Evolutionary conservation across 2,329 filamentous ascomycete species (phyloP), one percentile per base, ranked within the genome.

Genomic region (Tolypocladium guangdongense): DNA sequence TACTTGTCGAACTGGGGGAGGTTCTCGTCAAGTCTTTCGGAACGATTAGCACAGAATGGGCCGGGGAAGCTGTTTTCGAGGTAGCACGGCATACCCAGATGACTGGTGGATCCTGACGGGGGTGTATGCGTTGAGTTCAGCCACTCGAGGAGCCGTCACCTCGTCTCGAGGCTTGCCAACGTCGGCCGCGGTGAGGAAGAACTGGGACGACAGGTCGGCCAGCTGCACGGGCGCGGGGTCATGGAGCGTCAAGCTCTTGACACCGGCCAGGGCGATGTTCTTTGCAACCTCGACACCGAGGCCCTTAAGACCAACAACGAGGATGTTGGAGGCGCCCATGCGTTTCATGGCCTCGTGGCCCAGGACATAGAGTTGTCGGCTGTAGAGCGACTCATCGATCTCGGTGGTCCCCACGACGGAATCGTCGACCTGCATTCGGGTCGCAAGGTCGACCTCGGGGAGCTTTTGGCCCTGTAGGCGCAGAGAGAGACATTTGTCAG

Each of bases 241-340:
- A 76, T 90, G 89, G 53, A 99, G 81, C 2, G 92, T 93, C 61
- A 99, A 76, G 66, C 91, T 96, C 80, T 99, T 99, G 73, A 99
- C 93, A 69, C 93, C 93, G 63, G 93, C 93, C 62, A 99, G 85
- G 56, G 93, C 93, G 65, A 99, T 90, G 66, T 99, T 99, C 81
- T 99, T 99, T 66, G 93, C 92, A 63, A 99, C 93, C 74, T 99
- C 93, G 53, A 96, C 92, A 75, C 93, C 93, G 41, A 99, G 81
- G 51, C 93, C 93, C 70, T 93, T 92, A 61, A 97, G 77, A 59
- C 93, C 93, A 57, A 92, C 87, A 54, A 99, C 80, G 52, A 99
- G 87, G 56, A 99, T 82, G 67, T 97, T 95, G 53, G 93, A 97
- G 57, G 90, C 88, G 65, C 91, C 83, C 93, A 99, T 99, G 65